Base-by-base conservation (phyloP, 805 yeast genomes). In the Ogataea haglerorum region DNA sequence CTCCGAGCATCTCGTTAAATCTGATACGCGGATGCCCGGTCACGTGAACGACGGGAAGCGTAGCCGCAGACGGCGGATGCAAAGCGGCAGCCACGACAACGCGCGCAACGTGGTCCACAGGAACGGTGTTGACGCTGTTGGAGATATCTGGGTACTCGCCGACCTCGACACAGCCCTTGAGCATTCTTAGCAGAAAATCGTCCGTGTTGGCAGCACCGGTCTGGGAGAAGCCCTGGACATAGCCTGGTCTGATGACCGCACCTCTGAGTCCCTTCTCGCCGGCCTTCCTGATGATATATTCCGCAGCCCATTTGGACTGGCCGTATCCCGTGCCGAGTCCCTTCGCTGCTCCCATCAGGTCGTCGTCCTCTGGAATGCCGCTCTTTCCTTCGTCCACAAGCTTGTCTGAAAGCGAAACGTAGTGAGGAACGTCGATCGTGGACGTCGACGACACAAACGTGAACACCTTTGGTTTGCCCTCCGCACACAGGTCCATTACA, bases 251-350 rank as follows among this genome's bases (percentile, higher is more conserved):
- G 28, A 91, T 78, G 53, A 93, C 82, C 39, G 90, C 77, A 26
- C 98, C 99, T 47, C 80, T 72, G 49, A 95, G 73, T 7, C 99
- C 99, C 39, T 82, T 69, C 41, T 75, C 75, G 31, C 97, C 98
- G 6, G 99, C 99, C 41, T 73, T 72, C 60, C 98, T 79, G 46
- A 88, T 80, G 33, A 93, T 71, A 53, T 85, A 78, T 67, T 93
- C 99, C 19, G 96, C 95, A 26, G 89, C 88, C 99, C 99, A 93
- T 64, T 93, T 93, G 51, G 93, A 78, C 68, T 95, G 99, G 33
- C 99, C 99, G 59, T 93, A 93, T 13, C 99, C 99, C 45, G 82
- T 85, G 19, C 89, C 85, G 43, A 93, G 72, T 1, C 96, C 97
- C 4, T 65, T 59, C 14, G 86, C 72, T 2, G 98, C 85, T 1